Evolutionary conservation across 495 filamentous ascomycete genomes (phyloP).

Genomic region (Rhizodiscina lignyota): DNA sequence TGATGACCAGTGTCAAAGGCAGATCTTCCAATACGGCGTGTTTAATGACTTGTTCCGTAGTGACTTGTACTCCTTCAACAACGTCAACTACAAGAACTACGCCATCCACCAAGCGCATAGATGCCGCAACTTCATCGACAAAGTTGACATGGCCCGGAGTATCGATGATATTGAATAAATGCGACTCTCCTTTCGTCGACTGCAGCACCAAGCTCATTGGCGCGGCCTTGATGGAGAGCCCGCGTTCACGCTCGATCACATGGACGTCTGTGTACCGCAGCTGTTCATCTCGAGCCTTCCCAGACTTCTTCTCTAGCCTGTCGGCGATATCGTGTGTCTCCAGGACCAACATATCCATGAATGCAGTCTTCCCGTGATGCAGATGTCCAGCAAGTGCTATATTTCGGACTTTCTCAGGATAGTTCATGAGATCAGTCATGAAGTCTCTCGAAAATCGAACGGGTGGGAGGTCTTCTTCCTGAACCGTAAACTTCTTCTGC

Average conservation of each 20-base stretch:
- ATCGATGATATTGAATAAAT: conserved; percentile 86
- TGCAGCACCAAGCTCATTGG: conserved; percentile 90
- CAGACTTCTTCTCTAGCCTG: conserved; percentile 57
- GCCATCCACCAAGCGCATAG: conserved; percentile 75
- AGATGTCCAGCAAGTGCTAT: conserved; percentile 82
- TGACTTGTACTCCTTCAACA: conserved; percentile 93
- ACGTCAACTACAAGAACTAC: conserved; percentile 90
- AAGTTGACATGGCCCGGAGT: conserved; percentile 98
- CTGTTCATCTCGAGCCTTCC: conserved; percentile 75
- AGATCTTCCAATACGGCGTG: conserved; percentile 84
- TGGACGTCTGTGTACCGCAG: conserved; percentile 89
- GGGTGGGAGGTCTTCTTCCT: conserved; percentile 78
- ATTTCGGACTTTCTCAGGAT: conserved; percentile 84
- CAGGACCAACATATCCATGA: conserved; percentile 95
- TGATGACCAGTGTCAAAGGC: conserved; percentile 77
- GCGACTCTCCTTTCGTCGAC: conserved; percentile 82
- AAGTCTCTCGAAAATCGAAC: conserved; percentile 78
- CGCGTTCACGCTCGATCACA: conserved; percentile 71
- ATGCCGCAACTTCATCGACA: conserved; percentile 85
- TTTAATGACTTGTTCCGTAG: conserved; percentile 92
- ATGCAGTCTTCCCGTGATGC: conserved; percentile 93
- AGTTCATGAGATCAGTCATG: conserved; percentile 93
- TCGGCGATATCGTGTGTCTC: conserved; percentile 82
- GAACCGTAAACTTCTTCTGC: conserved; percentile 86
- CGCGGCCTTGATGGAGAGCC: conserved; percentile 82